Evolutionary conservation across 176 grass and related monocot genomes (phyloP), one percentile per base, ranked within the genome.

Genomic region (Microstegium vimineum): DNA sequence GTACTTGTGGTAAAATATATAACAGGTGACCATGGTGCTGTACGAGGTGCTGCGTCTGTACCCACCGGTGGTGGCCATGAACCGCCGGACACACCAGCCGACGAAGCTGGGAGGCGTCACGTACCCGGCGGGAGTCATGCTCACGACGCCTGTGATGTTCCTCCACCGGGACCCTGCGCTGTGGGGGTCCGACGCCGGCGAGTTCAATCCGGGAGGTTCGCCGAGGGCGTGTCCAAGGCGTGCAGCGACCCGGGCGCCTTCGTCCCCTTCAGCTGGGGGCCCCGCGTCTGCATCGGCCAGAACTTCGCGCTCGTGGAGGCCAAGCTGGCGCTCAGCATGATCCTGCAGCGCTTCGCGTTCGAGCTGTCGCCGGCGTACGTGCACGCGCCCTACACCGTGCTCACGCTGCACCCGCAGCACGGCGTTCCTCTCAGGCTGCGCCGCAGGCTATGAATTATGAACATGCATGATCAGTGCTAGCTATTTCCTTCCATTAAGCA

Each of bases 11-110:
- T 56, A 56, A 56, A 6, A n/a, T 51, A 40, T n/a, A 45, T 5
- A 5, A 56, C 85, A 94, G 89, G 89, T 94, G 69, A 89, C 92
- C 0, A 91, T 94, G 94, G 89, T 97, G 69, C 67, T 97, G 33
- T 85, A 97, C 23, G 92, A 97, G 83, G 94, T 97, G 22, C 73
- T 94, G 12, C 74, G 94, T 32, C 63, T 97, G 10, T 97, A 94
- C 66, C 77, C 93, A 4, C 93, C 90, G 11, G n/a, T 69, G 40
- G 6, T 49, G 20, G 2, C 0, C 14, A n/a, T 91, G 5, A 33
- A 30, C 2, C 66, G 90, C 9, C 34, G 47, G 64, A 88, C 90
- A 8, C 71, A 64, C 61, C 90, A 82, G 83, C 75, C 74, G 4
- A 81, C 71, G 40, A 79, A 93, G 63, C 70, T 93, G 2, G 90